A percentile compares a stretch with the other conserved stretches of the same genome.
Conservation (phyloP, 2,329 filamentous ascomycete species). For the Colletotrichum lentis region DNA sequence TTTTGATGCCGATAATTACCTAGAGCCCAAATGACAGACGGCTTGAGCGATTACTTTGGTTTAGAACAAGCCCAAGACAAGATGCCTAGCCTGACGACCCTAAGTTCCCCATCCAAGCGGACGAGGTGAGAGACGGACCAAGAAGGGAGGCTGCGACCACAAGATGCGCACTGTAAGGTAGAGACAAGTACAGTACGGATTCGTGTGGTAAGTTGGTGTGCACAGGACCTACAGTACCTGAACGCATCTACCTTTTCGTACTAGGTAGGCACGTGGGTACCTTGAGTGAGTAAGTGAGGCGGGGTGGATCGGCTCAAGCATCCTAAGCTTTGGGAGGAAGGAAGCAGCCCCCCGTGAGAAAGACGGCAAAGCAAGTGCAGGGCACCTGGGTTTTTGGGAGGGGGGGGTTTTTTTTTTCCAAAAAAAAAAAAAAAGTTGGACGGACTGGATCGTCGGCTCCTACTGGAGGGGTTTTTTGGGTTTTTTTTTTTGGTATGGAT, state of each 20-base stretch:
- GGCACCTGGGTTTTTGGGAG: no score
- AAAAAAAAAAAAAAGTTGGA: no score
- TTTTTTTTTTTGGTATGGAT: no score
- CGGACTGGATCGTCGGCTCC: not conserved
- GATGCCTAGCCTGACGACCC: constrained; percentile 24
- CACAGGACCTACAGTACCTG: no score
- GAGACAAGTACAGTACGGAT: no score
- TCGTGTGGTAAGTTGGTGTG: no score
- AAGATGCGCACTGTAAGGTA: no score
- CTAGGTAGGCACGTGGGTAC: no score
- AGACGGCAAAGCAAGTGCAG: not conserved
- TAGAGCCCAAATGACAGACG: not conserved
- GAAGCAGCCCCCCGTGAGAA: not conserved
- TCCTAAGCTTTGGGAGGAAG: constrained; percentile 5
- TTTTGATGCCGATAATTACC: not conserved
- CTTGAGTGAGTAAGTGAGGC: not conserved
- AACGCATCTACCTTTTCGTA: no score
- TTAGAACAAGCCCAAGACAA: constrained; percentile 28
- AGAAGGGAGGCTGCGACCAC: not conserved
- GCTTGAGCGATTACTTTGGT: constrained; percentile 17
- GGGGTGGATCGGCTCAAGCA: constrained; percentile 22
- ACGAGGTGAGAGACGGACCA: not conserved
- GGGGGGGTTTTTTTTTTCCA: no score
- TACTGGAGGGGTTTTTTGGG: no score
- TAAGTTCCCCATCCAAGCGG: constrained; percentile 23